phyloP scores from a whole-genome alignment of 2,329 filamentous ascomycete species.

The Fusarium sp. region DNA sequence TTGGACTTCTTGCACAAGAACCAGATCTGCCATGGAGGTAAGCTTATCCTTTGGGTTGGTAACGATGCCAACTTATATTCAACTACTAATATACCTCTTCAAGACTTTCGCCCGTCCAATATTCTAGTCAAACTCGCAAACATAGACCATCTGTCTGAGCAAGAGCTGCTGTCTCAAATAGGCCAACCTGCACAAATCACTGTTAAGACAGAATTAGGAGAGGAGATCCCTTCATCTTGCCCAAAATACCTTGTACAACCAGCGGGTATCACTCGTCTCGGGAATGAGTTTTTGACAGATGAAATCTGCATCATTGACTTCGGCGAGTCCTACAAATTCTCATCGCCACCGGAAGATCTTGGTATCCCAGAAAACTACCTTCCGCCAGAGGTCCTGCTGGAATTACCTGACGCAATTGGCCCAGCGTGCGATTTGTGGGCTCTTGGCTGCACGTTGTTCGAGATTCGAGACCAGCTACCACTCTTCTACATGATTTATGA shows the following conservation, averaged over 20 bases:
- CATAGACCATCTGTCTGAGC: slow-evolving; percentile 43
- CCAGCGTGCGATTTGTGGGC: slow-evolving; percentile 51
- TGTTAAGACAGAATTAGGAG: slow-evolving; percentile 18
- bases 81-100: rapidly evolving
- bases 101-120: slow-evolving; percentile 49
- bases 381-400: slow-evolving; percentile 48
- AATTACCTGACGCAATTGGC: slow-evolving; percentile 30
- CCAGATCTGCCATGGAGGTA: slow-evolving; percentile 52
- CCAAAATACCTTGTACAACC: slow-evolving; percentile 47
- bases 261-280: slow-evolving; percentile 4
- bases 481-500: slow-evolving; percentile 50
- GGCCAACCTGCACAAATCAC: slow-evolving; percentile 21
- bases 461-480: slow-evolving; percentile 49
- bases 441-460: slow-evolving; percentile 52
- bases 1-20: slow-evolving; percentile 46
- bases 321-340: slow-evolving; percentile 39
- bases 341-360: slow-evolving; percentile 34
- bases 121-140: slow-evolving; percentile 44
- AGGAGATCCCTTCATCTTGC: slow-evolving; percentile 22
- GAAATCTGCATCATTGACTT: slow-evolving; percentile 47
- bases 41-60: rapidly evolving
- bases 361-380: slow-evolving; percentile 50
- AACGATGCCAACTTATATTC: rapidly evolving
- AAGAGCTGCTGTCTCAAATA: slow-evolving; percentile 35
- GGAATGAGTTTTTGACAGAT: slow-evolving; percentile 15